These are phyloP conservation scores for Colletotrichum tropicicola DNA, from an alignment of 2,329 filamentous ascomycete species.

Conservation along the genomic window DNA sequence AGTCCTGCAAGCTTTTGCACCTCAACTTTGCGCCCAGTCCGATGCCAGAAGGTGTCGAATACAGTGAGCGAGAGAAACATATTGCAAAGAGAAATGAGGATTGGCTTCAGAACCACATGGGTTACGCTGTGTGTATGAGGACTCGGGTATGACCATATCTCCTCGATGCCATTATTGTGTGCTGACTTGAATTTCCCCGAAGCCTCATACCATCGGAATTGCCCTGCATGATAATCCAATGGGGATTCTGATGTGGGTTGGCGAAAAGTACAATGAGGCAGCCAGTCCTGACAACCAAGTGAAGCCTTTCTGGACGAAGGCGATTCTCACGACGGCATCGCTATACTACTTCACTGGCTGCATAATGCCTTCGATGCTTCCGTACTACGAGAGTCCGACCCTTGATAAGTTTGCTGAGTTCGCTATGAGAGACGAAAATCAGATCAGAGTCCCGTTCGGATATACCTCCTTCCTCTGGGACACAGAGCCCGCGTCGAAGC, in stretches of 20 bases:
- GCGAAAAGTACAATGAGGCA: constrained; percentile 44
- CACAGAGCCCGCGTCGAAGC: constrained; percentile 21
- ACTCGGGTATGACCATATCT: constrained; percentile 36
- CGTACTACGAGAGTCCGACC: constrained; percentile 29
- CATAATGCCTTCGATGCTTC: constrained; percentile 33
- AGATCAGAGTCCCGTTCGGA: constrained; percentile 31
- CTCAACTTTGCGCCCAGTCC: constrained; percentile 49
- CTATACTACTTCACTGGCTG: constrained; percentile 37
- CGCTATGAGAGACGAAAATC: constrained; percentile 26
- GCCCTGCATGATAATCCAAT: constrained; percentile 52
- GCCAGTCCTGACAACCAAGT: constrained; percentile 26
- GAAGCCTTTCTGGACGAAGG: constrained; percentile 26
- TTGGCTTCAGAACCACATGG: constrained; percentile 47
- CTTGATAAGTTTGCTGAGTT: constrained; percentile 28
- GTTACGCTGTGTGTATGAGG: constrained; percentile 50
- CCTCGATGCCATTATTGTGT: no score
- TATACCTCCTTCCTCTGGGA: constrained; percentile 31
- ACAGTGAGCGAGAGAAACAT: constrained; percentile 42
- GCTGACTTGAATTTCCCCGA: background rate
- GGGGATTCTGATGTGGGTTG: constrained; percentile 52
- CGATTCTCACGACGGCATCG: constrained; percentile 31
- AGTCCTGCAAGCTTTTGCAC: constrained; percentile 47
- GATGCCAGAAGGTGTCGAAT: constrained; percentile 39
- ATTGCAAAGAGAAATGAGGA: constrained; percentile 40
- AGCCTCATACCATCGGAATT: constrained; percentile 52